Base-by-base conservation (phyloP, 768 basidiomycete species). In the Suillus tomentosus region DNA sequence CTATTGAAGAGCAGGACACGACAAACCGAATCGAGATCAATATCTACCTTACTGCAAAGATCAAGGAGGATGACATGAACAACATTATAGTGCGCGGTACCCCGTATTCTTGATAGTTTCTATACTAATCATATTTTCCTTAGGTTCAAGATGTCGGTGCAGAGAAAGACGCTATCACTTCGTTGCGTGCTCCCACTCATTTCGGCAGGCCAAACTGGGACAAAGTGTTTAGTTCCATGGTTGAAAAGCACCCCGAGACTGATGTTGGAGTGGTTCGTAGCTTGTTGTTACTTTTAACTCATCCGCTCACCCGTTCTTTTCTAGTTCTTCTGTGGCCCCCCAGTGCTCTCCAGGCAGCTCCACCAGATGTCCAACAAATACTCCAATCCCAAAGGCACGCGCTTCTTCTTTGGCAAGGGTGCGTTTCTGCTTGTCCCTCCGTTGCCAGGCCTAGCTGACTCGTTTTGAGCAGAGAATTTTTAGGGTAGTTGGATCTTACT, bases 381-480 rank as follows among this genome's bases (percentile, higher is more conserved):
- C 77, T 94, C 94, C 19, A 81, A 82, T 45, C 86, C 91, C 19
- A 83, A 85, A 40, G 85, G 87, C n/a, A 91, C 92, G 1, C 80
- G 90, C 61, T 96, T 96, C 85, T 92, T 91, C 83, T 96, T 90
- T 67, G 92, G 94, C 55, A 96, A 96, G 76, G 94, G 90, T 90
- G 66, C 43, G 86, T 74, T 19, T 55, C 15, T 39, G 14, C 45
- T 63, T n/a, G 6, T 51, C 36, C 39, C 63, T 39, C 39, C 9
- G 34, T 37, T 43, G 15, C 11, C 24, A 42, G 57, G 40, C 40
- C 39, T 17, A 31, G 6, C 17, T 56, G 43, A 45, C 37, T 14
- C 56, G 54, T 42, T 64, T 60, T 60, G 5, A 56, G 17, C 56
- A 71, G 70, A 71, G 61, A 71, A 71, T 63, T 71, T 71, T 61